A percentile compares a stretch with the other conserved stretches of the same genome.
These are phyloP conservation scores for Kwoniella dendrophila DNA, from an alignment of 768 basidiomycete species.

Conservation along the genomic window DNA sequence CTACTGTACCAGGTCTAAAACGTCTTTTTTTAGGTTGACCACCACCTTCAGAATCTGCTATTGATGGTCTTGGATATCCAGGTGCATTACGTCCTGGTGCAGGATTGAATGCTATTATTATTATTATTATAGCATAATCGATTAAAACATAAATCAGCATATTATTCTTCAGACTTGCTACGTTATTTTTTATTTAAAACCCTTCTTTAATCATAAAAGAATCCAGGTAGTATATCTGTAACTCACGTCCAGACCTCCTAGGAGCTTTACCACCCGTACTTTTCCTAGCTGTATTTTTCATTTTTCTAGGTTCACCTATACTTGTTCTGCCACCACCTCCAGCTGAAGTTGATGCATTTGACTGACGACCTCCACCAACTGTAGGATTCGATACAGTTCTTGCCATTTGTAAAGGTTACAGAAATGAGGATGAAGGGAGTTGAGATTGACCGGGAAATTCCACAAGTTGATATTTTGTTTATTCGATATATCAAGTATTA, in stretches of 20 bases:
- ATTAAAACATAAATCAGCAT: background rate
- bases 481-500: too few species aligned
- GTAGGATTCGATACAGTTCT: slow-evolving; percentile 17
- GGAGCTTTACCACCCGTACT: slow-evolving; percentile 73
- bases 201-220: background rate
- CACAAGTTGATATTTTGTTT: too few species aligned
- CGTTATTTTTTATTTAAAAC: too few species aligned
- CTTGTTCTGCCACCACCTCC: background rate
- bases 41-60: slow-evolving; percentile 3
- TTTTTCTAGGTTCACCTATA: slow-evolving; percentile 9
- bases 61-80: slow-evolving; percentile 15
- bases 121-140: background rate
- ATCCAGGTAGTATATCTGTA: background rate
- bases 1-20: slow-evolving; percentile 88
- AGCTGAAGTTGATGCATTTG: background rate
- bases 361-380: slow-evolving; percentile 13
- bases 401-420: slow-evolving; percentile 14
- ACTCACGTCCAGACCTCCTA: slow-evolving; percentile 40
- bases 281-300: slow-evolving; percentile 71
- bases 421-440: background rate
- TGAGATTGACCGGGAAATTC: too few species aligned
- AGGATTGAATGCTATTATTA: slow-evolving; percentile 17
- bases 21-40: slow-evolving; percentile 61
- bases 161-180: background rate
- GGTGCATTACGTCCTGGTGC: slow-evolving; percentile 11